phyloP scores from a whole-genome alignment of 345 rosid genomes.

The Durio zibethinus region DNA sequence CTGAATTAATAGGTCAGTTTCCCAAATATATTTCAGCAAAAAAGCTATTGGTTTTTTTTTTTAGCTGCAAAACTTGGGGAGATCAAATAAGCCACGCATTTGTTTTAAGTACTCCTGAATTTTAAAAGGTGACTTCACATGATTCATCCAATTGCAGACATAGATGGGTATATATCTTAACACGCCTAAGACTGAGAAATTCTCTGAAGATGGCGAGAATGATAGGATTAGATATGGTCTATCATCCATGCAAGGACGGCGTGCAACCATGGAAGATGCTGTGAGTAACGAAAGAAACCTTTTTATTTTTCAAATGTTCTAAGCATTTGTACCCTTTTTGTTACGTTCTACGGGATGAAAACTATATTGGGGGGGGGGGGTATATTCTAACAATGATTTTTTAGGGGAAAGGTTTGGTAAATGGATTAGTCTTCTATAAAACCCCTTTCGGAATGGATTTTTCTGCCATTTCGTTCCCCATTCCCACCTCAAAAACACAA shows the following conservation, averaged over 20 bases:
- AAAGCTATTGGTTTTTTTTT: neutral
- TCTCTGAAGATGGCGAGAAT: conserved; percentile 84
- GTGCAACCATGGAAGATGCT: conserved; percentile 97
- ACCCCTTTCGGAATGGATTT: neutral
- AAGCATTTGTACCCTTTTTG: neutral
- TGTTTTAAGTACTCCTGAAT: neutral
- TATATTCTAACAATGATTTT: neutral
- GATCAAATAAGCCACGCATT: neutral
- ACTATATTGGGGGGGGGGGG: neutral
- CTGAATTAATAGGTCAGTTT: neutral
- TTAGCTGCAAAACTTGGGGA: neutral
- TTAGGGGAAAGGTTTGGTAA: neutral
- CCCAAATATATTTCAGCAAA: neutral
- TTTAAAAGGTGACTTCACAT: neutral
- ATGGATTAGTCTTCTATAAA: neutral
- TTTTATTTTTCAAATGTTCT: conserved; percentile 2
- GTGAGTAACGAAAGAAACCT: conserved; percentile 48
- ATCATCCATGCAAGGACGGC: conserved; percentile 99
- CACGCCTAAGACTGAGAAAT: conserved; percentile 89
- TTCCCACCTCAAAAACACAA: neutral
- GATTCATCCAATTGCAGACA: conserved; percentile 23
- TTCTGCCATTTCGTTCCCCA: neutral
- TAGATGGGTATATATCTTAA: conserved; percentile 94
- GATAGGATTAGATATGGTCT: conserved; percentile 73
- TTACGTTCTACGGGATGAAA: neutral